Conservation (phyloP, 345 rosid species). For the Trapa bicornis region DNA sequence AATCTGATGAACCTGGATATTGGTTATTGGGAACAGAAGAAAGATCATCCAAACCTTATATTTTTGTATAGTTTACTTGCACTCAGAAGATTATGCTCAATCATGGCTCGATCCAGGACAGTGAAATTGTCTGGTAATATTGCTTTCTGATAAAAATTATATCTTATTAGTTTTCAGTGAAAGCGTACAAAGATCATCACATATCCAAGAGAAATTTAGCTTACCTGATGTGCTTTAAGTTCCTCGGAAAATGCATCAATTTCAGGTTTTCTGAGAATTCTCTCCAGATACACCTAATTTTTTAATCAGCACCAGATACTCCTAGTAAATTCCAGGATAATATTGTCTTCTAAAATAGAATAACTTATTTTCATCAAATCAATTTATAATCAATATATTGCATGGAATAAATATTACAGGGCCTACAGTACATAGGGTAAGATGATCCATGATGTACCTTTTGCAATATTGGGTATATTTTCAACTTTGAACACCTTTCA, state of each 20-base stretch:
- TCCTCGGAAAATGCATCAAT: conserved; percentile 89
- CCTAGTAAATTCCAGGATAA: conserved; percentile 32
- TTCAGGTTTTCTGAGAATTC: conserved; percentile 91
- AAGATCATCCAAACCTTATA: conserved; percentile 44
- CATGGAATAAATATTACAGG: not conserved
- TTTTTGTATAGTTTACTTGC: conserved; percentile 96
- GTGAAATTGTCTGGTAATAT: conserved; percentile 84
- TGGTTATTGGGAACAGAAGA: conserved; percentile 3
- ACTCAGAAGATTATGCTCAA: conserved; percentile 93
- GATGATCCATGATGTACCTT: conserved; percentile 38
- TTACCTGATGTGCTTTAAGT: conserved; percentile 89
- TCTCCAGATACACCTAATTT: conserved; percentile 67
- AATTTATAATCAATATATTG: not conserved
- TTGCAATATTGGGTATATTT: conserved; percentile 86
- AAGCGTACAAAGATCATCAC: not conserved
- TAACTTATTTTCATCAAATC: not conserved
- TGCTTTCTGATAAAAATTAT: conserved; percentile 62
- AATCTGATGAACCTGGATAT: not conserved
- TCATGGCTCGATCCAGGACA: conserved; percentile 92
- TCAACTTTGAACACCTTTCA: conserved; percentile 89
- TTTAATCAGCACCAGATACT: conserved; percentile 35
- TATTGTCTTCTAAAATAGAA: not conserved
- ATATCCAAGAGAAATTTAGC: conserved; percentile 1
- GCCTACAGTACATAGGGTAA: not conserved
- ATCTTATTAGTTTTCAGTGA: not conserved